Percentiles rank a stretch among this genome's conserved stretches.
Evolutionary conservation across 345 rosid genomes (phyloP).

Genomic region (Eucalyptus polybractea): DNA sequence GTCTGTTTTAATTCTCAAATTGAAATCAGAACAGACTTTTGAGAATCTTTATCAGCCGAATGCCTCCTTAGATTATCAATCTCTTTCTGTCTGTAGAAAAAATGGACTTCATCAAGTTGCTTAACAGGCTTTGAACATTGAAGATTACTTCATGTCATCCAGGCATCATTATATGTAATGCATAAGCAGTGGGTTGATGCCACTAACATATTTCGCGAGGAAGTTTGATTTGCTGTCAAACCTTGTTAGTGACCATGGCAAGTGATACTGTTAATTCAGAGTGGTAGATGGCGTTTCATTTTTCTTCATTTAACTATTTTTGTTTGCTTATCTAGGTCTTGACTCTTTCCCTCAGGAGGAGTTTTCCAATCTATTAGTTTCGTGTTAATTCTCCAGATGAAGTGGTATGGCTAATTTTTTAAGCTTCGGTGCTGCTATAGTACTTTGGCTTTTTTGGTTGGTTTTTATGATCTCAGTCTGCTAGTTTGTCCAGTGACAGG

Average conservation of each 20-base stretch:
- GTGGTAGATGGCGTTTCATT: not conserved
- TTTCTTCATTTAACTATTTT: not conserved
- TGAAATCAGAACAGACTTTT: not conserved
- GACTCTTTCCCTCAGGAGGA: no score
- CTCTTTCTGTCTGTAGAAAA: conserved; percentile 31
- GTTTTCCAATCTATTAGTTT: no score
- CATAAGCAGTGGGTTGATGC: conserved; percentile 87
- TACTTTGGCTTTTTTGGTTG: no score
- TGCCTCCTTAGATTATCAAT: not conserved
- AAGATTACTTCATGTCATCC: conserved; percentile 76
- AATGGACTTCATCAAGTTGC: conserved; percentile 95
- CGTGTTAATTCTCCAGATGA: no score
- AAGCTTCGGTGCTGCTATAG: no score
- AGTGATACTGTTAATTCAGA: not conserved
- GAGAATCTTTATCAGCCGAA: not conserved
- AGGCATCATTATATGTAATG: conserved; percentile 68
- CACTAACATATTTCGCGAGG: conserved; percentile 49
- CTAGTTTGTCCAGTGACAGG: no score
- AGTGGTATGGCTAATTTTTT: no score
- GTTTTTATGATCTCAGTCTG: no score
- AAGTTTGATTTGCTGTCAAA: conserved; percentile 72
- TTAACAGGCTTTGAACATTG: conserved; percentile 82
- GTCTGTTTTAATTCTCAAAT: not conserved
- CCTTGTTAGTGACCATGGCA: conserved; percentile 72
- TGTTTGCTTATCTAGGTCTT: no score